Conservation (phyloP, 2,329 filamentous ascomycete genomes). For the Coniochaeta pulveracea region DNA sequence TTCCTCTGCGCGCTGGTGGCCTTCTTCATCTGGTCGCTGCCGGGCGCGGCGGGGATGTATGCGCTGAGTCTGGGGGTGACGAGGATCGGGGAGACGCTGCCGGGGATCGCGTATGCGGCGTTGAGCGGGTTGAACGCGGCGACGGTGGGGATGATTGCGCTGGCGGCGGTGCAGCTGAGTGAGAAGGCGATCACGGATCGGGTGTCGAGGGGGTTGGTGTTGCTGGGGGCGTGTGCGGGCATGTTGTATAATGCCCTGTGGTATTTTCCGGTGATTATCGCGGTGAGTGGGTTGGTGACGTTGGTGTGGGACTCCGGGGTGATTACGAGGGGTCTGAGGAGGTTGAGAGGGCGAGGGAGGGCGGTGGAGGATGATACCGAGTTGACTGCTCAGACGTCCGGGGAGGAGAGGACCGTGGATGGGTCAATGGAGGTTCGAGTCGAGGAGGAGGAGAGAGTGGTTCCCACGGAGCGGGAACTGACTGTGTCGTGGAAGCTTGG, state of each 20-base stretch:
- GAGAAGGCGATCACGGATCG: conserved; percentile 57
- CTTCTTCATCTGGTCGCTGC: conserved; percentile 60
- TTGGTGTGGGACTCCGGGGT: conserved; percentile 38
- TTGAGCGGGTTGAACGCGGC: conserved; percentile 62
- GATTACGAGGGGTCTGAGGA: conserved; percentile 6
- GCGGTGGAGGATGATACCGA: not conserved
- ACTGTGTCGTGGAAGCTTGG: conserved; percentile 34
- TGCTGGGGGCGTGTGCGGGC: conserved; percentile 51
- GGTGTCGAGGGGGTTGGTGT: conserved; percentile 51
- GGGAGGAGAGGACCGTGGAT: not conserved
- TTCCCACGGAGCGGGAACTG: conserved; percentile 21
- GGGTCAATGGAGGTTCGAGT: conserved; percentile 8
- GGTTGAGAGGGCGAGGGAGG: not conserved
- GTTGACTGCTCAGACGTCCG: not conserved
- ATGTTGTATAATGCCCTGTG: conserved; percentile 62
- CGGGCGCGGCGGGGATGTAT: conserved; percentile 61
- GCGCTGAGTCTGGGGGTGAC: conserved; percentile 54
- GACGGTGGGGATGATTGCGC: conserved; percentile 59
- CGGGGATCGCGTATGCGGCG: conserved; percentile 53
- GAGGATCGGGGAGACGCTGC: conserved; percentile 45
- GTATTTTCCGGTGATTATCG: conserved; percentile 61
- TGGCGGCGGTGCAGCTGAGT: conserved; percentile 57
- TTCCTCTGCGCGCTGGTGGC: conserved; percentile 43
- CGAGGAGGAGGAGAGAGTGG: conserved; percentile 16
- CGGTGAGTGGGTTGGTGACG: conserved; percentile 38